These are phyloP conservation scores for Lactarius hengduanensis DNA, from an alignment of 768 basidiomycete species.

Conservation along the genomic window DNA sequence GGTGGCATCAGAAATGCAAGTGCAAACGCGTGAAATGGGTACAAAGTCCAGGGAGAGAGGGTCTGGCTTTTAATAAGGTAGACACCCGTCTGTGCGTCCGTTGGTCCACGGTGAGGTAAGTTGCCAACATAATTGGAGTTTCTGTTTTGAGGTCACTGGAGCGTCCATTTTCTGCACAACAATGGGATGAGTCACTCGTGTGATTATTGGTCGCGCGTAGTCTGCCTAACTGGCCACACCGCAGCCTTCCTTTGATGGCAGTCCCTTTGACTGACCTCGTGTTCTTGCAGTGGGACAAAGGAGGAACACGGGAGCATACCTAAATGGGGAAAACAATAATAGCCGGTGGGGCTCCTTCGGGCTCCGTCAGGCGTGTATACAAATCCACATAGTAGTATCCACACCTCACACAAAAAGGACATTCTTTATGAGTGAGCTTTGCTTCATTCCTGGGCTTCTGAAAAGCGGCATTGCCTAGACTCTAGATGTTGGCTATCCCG, in stretches of 20 bases:
- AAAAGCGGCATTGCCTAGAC: slow-evolving; percentile 14
- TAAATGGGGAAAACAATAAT: slow-evolving; percentile 22
- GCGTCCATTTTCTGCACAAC: slow-evolving; percentile 11
- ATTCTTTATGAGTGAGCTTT: neutral
- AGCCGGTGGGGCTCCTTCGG: neutral
- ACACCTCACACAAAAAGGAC: neutral
- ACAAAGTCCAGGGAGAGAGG: neutral
- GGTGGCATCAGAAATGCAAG: neutral
- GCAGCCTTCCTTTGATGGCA: slow-evolving; percentile 17
- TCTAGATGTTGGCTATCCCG: slow-evolving; percentile 16
- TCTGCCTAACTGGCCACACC: neutral
- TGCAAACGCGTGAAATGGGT: neutral
- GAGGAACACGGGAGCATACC: neutral
- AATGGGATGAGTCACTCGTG: slow-evolving; percentile 13
- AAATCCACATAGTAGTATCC: neutral
- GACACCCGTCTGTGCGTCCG: neutral
- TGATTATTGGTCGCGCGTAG: slow-evolving; percentile 1
- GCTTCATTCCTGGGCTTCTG: slow-evolving; percentile 14
- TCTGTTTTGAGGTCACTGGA: neutral
- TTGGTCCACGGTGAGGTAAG: neutral
- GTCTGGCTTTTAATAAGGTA: slow-evolving; percentile 8
- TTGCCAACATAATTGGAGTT: slow-evolving; percentile 14
- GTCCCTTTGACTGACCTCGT: slow-evolving; percentile 22
- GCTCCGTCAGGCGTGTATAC: neutral
- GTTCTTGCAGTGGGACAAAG: neutral